phyloP scores from a whole-genome alignment of 768 basidiomycete genomes.

The Lepiota brunneoincarnata region DNA sequence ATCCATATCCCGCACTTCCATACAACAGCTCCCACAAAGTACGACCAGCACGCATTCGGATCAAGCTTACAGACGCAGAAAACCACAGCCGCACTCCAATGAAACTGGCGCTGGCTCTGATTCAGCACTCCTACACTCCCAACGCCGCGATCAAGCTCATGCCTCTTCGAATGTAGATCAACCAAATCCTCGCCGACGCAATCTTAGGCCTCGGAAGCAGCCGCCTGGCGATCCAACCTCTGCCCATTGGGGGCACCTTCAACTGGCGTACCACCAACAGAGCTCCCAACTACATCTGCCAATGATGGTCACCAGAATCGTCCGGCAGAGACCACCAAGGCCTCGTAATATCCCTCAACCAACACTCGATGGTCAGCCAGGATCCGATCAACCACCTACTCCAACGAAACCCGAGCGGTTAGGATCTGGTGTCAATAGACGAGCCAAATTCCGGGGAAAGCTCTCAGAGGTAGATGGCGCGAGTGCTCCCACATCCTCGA shows the following conservation, averaged over 20 bases:
- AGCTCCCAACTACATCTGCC: background rate
- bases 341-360: background rate
- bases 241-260: background rate
- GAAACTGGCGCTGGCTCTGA: background rate
- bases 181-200: slow-evolving; percentile 1
- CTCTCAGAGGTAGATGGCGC: slow-evolving; percentile 19
- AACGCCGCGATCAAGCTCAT: background rate
- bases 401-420: background rate
- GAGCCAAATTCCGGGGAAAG: slow-evolving; percentile 24
- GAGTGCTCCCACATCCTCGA: background rate
- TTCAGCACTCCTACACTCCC: background rate
- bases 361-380: background rate
- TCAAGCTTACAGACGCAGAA: background rate
- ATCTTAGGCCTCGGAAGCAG: background rate
- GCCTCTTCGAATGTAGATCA: background rate
- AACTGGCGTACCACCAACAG: background rate
- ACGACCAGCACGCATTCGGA: background rate
- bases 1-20: background rate
- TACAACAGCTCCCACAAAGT: background rate
- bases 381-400: background rate
- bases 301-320: background rate
- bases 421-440: slow-evolving; percentile 6
- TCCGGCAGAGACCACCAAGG: background rate
- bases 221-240: background rate
- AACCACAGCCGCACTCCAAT: slow-evolving; percentile 3